Evolutionary conservation across 305 asterid species (phyloP).

Genomic region (Rubia balearica): DNA sequence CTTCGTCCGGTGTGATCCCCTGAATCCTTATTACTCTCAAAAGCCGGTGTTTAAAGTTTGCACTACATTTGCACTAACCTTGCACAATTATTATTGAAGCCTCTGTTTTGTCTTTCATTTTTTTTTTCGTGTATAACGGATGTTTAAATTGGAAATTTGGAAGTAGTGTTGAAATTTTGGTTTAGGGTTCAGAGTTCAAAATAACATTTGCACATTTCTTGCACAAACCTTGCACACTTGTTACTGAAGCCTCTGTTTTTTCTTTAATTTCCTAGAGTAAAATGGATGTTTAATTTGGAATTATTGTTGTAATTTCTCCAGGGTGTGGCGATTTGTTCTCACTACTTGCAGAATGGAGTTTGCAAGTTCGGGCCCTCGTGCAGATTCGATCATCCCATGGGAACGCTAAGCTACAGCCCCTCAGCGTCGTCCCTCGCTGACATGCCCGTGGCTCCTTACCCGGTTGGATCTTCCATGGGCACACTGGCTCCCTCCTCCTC

Average conservation of each 20-base stretch:
- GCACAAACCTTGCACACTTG: neutral
- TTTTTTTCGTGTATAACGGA: neutral
- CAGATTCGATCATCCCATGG: slow-evolving; percentile 86
- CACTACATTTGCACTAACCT: neutral
- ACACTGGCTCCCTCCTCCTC: slow-evolving; percentile 78
- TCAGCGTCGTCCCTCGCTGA: slow-evolving; percentile 85
- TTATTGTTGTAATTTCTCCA: slow-evolving; percentile 22
- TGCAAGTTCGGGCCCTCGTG: slow-evolving; percentile 86
- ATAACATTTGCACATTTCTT: neutral
- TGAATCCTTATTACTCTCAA: neutral
- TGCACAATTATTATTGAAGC: neutral
- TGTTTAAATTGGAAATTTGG: neutral
- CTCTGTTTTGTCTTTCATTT: neutral
- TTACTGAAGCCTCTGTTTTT: neutral
- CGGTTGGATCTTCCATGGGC: slow-evolving; percentile 61
- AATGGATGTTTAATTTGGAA: neutral
- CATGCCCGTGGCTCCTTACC: slow-evolving; percentile 84
- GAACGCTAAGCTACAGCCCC: slow-evolving; percentile 63
- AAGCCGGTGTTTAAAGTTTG: neutral
- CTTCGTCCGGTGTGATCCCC: slow-evolving; percentile 54
- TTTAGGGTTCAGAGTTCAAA: slow-evolving; percentile 44
- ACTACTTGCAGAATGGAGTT: slow-evolving; percentile 71
- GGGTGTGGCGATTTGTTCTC: slow-evolving; percentile 78
- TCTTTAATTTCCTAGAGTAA: neutral
- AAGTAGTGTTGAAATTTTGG: neutral